Evolutionary conservation across 345 rosid genomes (phyloP), one percentile per base, ranked within the genome.

Genomic region (Crucihimalaya himalaica): DNA sequence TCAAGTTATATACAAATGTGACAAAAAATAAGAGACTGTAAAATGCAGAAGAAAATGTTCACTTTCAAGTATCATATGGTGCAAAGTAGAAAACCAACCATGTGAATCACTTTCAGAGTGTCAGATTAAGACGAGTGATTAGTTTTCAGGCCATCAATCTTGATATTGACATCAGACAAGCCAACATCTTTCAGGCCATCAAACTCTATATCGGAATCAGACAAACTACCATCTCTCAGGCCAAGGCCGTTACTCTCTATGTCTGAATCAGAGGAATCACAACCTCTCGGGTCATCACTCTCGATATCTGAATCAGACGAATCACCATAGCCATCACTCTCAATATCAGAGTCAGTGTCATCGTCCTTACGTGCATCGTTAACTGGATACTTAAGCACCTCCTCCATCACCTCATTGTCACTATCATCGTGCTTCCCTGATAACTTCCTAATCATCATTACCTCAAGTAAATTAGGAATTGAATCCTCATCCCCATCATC

Each of bases 361-460:
- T 42, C 66, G 28, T 8, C 16, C 14, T 63, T 63, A 32, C 1
- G 32, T 0, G 20, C 31, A 20, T 51, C 60, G 40, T 77, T 64
- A 4, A 39, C 6, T 37, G 80, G 51, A 50, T 71, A 56, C 35
- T 43, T 59, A 14, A 80, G 52, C 21, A 87, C 72, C 34, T 74
- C 84, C 62, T 81, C 63, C 87, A 84, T 82, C 45, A 87, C 71
- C 50, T 84, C 86, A 21, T 66, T 76, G 35, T 86, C 89, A 46
- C 87, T 84, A 47, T 89, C 85, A 1, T 84, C 91, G 51, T 85
- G 82, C 64, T 81, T 77, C 32, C 93, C 93, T 0, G 90, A 77
- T 77, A 91, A 63, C 81, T 87, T 89, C 73, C 95, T 81, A 56
- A 53, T 82, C 81, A 86, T 73, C 56, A 91, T 82, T 28, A 79